phyloP scores from a whole-genome alignment of 805 yeast genomes.

The Ogataea kodamae region DNA sequence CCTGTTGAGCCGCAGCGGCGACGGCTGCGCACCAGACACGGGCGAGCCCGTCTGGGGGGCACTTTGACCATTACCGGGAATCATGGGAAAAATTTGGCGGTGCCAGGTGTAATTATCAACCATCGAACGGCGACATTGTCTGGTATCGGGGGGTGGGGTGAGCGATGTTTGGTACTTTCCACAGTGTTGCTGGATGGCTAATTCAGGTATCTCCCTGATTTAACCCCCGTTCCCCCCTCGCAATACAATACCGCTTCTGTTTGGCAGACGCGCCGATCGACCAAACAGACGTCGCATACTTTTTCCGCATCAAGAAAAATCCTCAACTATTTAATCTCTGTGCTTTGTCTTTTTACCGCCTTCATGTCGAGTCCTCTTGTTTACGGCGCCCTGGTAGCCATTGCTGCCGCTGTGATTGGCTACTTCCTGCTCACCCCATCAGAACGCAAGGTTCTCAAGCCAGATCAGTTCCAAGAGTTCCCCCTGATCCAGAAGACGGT shows the following conservation, averaged over 20 bases:
- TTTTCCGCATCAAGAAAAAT: background rate
- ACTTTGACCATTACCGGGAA: background rate
- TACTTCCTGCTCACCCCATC: constrained; percentile 16
- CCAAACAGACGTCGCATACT: too few species aligned
- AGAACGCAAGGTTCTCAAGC: constrained; percentile 52
- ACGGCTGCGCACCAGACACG: constrained; percentile 3
- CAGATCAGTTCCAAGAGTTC: constrained; percentile 70
- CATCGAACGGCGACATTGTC: too few species aligned
- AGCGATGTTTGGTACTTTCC: too few species aligned
- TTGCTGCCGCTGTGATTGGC: constrained; percentile 21
- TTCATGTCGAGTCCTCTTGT: constrained; percentile 12
- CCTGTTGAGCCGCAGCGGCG: constrained; percentile 15
- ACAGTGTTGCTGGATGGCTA: too few species aligned
- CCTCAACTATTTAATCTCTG: too few species aligned
- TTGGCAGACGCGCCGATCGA: too few species aligned
- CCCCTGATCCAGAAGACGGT: constrained; percentile 75
- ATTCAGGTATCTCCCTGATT: too few species aligned
- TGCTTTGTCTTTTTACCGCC: too few species aligned
- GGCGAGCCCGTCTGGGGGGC: background rate
- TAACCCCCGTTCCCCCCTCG: too few species aligned
- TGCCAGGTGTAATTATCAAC: background rate
- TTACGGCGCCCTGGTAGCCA: constrained; percentile 22
- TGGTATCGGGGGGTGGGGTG: too few species aligned
- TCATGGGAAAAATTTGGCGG: background rate
- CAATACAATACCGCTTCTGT: too few species aligned